These are phyloP conservation scores for Ammopiptanthus mongolicus DNA, from an alignment of 306 rosid species.

Conservation along the genomic window DNA sequence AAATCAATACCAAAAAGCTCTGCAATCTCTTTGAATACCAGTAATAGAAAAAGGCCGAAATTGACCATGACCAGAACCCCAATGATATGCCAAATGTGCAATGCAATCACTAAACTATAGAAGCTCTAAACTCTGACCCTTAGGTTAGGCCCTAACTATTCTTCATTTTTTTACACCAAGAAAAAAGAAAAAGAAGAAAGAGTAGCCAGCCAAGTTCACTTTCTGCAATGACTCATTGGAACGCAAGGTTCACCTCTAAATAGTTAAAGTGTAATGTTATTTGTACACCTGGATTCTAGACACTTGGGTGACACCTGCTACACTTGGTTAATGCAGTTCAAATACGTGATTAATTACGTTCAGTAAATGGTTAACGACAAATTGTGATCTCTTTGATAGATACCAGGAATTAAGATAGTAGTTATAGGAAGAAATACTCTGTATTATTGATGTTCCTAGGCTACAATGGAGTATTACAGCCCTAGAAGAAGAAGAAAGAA, in stretches of 20 bases:
- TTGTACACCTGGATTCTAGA: too few species aligned
- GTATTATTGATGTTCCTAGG: too few species aligned
- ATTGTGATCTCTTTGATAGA: too few species aligned
- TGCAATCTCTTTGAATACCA: not conserved
- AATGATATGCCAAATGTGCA: not conserved
- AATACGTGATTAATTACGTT: too few species aligned
- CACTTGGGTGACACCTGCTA: too few species aligned
- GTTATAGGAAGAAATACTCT: too few species aligned
- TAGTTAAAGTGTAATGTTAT: too few species aligned
- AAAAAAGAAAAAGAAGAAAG: not conserved
- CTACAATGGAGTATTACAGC: too few species aligned
- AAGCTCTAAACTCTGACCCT: not conserved
- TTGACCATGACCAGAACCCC: not conserved
- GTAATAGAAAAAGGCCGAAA: not conserved
- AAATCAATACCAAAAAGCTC: not conserved
- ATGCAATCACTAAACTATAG: not conserved
- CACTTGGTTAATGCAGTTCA: too few species aligned
- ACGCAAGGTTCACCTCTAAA: not conserved
- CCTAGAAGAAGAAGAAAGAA: too few species aligned
- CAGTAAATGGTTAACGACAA: too few species aligned
- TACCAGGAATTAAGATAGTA: too few species aligned
- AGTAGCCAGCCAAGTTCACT: not conserved
- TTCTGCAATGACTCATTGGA: not conserved
- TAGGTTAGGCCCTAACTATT: not conserved
- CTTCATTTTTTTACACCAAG: not conserved